Base-by-base conservation (phyloP, 1,284 basidiomycete species). In the Cutaneotrichosporon dermatis region DNA sequence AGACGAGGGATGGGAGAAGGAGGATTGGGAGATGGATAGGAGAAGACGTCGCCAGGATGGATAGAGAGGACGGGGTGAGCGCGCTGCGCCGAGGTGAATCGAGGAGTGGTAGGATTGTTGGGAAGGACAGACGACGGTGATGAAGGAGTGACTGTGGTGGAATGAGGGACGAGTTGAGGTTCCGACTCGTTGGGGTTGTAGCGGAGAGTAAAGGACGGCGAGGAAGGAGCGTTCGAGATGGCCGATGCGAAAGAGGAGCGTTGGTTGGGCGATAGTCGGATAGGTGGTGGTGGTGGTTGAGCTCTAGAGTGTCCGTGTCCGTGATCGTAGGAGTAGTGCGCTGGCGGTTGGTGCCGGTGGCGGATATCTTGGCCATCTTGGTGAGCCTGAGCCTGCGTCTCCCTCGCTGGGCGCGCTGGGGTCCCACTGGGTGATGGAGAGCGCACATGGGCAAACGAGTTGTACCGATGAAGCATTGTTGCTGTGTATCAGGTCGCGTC, bases 1-100 rank as follows among this genome's bases (percentile, higher is more conserved):
- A n/a, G 35, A 37, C 10, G 10, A 44, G 44, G 42, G 35, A n/a
- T 43, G 4, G n/a, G 45, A 4, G 45, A 25, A 25, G 15, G 55
- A 36, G 13, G 40, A 8, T 12, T 48, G 15, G 12, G 37, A 7
- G 54, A 7, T 36, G 45, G 44, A 9, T 40, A 35, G 45, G 44
- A 11, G 45, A 41, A 55, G 45, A 40, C 37, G 37, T 55, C 54
- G 54, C 54, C 54, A 6, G 54, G 45, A 15, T 40, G 37, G 33
- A 51, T 41, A 9, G 44, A 33, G 44, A 16, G 13, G 7, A 25
- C 25, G 25, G 25, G 9, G 15, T 6, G 15, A 10, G 44, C 15
- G 44, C 15, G 44, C 44, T 46, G 44, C 25, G 13, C 13, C 11
- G 13, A 13, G 12, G 25, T 33, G 44, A 33, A 46, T 16, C 15